Conservation (phyloP, 305 asterid species). For the Solanum hybrid region DNA sequence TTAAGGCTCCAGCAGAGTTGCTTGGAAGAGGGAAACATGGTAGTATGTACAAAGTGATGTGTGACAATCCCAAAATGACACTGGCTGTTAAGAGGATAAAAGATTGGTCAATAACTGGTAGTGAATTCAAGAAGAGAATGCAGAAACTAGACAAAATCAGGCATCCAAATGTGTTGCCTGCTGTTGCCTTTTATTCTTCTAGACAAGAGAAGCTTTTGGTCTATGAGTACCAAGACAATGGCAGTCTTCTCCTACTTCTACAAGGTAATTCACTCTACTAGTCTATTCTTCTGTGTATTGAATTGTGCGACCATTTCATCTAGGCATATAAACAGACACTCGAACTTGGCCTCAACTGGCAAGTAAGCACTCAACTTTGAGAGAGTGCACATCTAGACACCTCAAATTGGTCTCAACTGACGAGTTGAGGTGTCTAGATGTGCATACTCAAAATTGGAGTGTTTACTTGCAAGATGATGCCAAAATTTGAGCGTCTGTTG, state of each 20-base stretch:
- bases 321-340: neutral
- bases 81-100: constrained; percentile 71
- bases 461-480: neutral
- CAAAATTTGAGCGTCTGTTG: neutral
- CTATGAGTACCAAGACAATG: constrained; percentile 58
- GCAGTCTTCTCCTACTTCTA: constrained; percentile 52
- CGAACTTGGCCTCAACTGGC: neutral
- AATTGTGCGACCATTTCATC: neutral
- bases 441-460: neutral
- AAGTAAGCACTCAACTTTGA: neutral
- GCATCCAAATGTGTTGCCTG: constrained; percentile 57
- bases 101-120: constrained; percentile 46
- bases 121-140: constrained; percentile 61
- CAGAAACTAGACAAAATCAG: constrained; percentile 43
- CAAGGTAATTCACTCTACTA: constrained; percentile 20
- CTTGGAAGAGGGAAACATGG: constrained; percentile 74
- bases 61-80: constrained; percentile 28
- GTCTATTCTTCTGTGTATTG: neutral
- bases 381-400: neutral
- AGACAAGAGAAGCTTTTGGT: constrained; percentile 71
- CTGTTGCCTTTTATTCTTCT: constrained; percentile 56
- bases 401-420: neutral
- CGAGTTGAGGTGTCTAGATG: neutral
- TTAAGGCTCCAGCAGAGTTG: constrained; percentile 79
- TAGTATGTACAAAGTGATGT: constrained; percentile 57